Base-by-base conservation (phyloP, 805 yeast species). In the Yamadazyma nakazawae region DNA sequence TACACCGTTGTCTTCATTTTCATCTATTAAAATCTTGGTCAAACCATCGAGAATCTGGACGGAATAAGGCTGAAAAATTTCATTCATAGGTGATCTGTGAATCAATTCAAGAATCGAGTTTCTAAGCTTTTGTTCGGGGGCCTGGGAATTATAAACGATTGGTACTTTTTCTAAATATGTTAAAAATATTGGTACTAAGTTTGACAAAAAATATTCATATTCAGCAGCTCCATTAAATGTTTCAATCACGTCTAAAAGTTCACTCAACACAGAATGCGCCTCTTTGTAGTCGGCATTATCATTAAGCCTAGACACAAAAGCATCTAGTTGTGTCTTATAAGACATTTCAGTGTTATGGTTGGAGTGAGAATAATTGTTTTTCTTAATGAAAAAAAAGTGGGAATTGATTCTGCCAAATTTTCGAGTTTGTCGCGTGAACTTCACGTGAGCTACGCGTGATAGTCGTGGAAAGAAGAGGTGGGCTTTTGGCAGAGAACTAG, bases 1-100 rank as follows among this genome's bases (percentile, higher is more conserved):
- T 0, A 90, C 88, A 42, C 98, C 98, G 62, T 94, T 94, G 51
- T 91, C 97, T 64, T 95, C 99, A 62, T 94, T 94, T 59, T 95
- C 99, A 13, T 69, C 73, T 16, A 78, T 80, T 48, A 92, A 70
- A 12, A 85, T 68, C 18, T 70, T 63, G 56, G 83, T 80, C 45
- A 92, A 67, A 9, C 75, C 68, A 31, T 79, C 83, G 56, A 87
- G 69, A 16, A 89, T 75, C 32, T 73, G 74, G 30, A 68, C 67
- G 0, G 91, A 82, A 61, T 82, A 82, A 0, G 86, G 86, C 59
- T 84, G 85, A 58, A 89, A 81, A 2, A 84, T 76, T 31, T 90
- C 97, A 60, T 86, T 90, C 73, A 87, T 81, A 46, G 88, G 89
- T 37, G 90, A 75, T 40, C 97, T 75, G 57, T 88, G 90, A 12